Evolutionary conservation across 2,329 filamentous ascomycete species (phyloP), one percentile per base, ranked within the genome.

Genomic region (Coniochaeta sp.): DNA sequence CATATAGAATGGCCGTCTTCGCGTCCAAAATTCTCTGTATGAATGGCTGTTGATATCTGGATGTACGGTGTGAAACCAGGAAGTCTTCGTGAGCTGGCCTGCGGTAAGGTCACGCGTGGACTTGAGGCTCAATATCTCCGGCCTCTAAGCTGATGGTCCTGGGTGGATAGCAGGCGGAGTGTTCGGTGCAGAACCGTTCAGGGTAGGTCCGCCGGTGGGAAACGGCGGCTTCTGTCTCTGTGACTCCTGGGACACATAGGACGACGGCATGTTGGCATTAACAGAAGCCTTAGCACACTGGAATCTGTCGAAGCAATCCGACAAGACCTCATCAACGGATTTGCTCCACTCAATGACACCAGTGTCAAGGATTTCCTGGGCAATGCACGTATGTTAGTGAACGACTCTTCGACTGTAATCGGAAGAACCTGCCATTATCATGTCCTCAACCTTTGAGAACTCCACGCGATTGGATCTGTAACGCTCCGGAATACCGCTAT

Each of bases 401-500:
- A 11, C 31, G 16, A 9, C 17, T n/a, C 11, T 43, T 2, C n/a
- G 6, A 17, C 11, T 12, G 3, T n/a, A 14, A 43, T 16, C 26
- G 26, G 5, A 36, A n/a, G 26, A 9, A 50, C 12, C 26, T 47
- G 67, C 67, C 66, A 64, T 79, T 65, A 83, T 73, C 64, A 77
- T 73, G 61, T 82, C 78, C 64, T 82, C 79, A 31, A 82, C 71
- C 43, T 76, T 73, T 58, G 74, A 72, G 65, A 81, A 82, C 65
- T 82, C 78, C 31, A 76, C 73, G 64, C 76, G 76, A 65, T 83
- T 74, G 57, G 76, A 76, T 31, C 79, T 74, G 63, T 82, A 82
- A 8, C 80, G 71, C 62, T 82, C 78, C 2, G 81, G 80, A 19
- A 83, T 66, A 1, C 81, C 81, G 61, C 79, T 82, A 66, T 83